Evolutionary conservation across 192 early-diverging fungal species (phyloP).

Genomic region (Coemansia sp.): DNA sequence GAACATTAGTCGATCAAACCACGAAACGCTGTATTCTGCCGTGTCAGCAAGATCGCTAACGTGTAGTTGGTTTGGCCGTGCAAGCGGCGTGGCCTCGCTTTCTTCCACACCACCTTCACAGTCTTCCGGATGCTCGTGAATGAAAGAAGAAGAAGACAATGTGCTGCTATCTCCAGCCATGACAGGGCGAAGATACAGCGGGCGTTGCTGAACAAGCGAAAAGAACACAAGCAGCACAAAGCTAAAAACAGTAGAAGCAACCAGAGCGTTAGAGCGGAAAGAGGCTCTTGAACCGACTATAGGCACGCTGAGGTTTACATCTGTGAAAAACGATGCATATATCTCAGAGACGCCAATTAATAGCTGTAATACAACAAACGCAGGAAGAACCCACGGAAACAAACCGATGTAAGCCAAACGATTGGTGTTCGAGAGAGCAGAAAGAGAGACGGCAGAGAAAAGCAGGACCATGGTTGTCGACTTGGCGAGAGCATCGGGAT

Average conservation of each 20-base stretch:
- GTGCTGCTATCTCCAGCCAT: background rate
- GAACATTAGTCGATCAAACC: slow-evolving; percentile 45
- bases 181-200: slow-evolving; percentile 22
- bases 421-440: background rate
- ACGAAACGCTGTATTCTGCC: slow-evolving; percentile 21
- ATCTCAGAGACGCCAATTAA: slow-evolving; percentile 16
- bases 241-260: slow-evolving; percentile 5
- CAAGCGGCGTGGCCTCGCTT: slow-evolving; percentile 15
- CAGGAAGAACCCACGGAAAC: slow-evolving; percentile 30
- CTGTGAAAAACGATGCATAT: slow-evolving; percentile 37
- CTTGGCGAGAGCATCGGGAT: background rate
- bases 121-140: background rate
- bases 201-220: slow-evolving; percentile 23
- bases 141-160: background rate
- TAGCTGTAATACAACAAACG: slow-evolving; percentile 11
- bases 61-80: slow-evolving; percentile 2
- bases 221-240: background rate
- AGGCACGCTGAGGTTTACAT: slow-evolving; percentile 13
- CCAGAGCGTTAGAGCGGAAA: slow-evolving; percentile 18
- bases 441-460: background rate
- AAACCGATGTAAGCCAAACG: slow-evolving; percentile 11
- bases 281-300: slow-evolving; percentile 24
- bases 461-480: slow-evolving; percentile 7
- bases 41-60: slow-evolving; percentile 19
- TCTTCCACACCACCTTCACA: slow-evolving; percentile 1